phyloP scores from a whole-genome alignment of 1,284 basidiomycete species.

The Tilletia caries region DNA sequence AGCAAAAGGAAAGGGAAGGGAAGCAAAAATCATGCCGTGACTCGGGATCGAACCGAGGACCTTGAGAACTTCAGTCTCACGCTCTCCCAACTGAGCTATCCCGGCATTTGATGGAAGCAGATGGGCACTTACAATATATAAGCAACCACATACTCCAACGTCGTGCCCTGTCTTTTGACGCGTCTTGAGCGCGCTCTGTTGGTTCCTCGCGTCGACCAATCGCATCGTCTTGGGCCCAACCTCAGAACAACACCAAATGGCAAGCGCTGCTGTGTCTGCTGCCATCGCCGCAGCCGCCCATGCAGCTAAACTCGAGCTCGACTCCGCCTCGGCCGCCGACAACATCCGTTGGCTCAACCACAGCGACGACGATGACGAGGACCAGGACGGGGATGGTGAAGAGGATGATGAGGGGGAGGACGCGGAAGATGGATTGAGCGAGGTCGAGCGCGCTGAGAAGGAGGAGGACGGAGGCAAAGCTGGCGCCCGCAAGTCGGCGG shows the following conservation, averaged over 20 bases:
- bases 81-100: conserved; percentile 15
- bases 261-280: neutral
- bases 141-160: neutral
- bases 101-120: neutral
- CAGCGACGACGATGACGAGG: neutral
- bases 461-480: neutral
- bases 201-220: neutral
- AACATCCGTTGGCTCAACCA: neutral
- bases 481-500: neutral
- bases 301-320: neutral
- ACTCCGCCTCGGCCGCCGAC: neutral
- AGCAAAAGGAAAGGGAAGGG: too few species aligned
- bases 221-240: neutral
- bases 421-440: neutral
- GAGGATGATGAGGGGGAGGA: neutral
- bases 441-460: neutral
- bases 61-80: conserved; percentile 16
- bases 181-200: too few species aligned
- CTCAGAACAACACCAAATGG: neutral
- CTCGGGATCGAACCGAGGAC: conserved; percentile 12
- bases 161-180: neutral
- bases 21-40: conserved; percentile 6
- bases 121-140: neutral
- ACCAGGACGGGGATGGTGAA: neutral
- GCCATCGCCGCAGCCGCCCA: neutral